Conservation (phyloP, 495 filamentous ascomycete genomes). For the Talaromyces nanjingensis region DNA sequence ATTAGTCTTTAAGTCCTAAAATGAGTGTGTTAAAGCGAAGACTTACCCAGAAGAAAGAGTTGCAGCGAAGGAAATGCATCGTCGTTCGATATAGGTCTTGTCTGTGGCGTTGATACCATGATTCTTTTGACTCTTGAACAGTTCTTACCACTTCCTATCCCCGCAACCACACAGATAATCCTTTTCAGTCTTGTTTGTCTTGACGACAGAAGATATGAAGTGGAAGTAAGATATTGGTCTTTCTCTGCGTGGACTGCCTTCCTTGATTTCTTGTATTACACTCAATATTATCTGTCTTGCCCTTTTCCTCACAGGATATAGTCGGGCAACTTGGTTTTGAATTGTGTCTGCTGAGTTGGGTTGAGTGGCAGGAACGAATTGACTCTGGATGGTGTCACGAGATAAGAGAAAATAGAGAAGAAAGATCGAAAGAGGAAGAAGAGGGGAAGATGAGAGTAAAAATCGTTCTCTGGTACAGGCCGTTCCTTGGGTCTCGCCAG, state of each 20-base stretch:
- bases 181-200: neutral
- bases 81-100: slow-evolving; percentile 34
- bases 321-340: neutral
- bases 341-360: neutral
- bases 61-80: slow-evolving; percentile 66
- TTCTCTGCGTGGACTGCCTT: slow-evolving; percentile 7
- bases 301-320: neutral
- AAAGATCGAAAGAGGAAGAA: neutral
- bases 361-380: neutral
- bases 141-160: slow-evolving; percentile 42
- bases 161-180: slow-evolving; percentile 11
- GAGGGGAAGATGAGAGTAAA: neutral
- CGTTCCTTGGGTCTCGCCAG: neutral
- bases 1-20: neutral
- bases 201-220: neutral
- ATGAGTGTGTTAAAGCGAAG: neutral
- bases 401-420: neutral
- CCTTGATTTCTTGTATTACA: neutral
- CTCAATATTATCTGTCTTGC: neutral
- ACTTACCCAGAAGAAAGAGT: slow-evolving; percentile 66
- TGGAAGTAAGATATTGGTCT: neutral
- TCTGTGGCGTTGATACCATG: slow-evolving; percentile 46
- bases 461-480: too few species aligned
- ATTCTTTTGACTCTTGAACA: slow-evolving; percentile 33
- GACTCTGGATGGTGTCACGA: neutral